phyloP scores from a whole-genome alignment of 257 asterid genomes.

The Dorcoceras hygrometricum region DNA sequence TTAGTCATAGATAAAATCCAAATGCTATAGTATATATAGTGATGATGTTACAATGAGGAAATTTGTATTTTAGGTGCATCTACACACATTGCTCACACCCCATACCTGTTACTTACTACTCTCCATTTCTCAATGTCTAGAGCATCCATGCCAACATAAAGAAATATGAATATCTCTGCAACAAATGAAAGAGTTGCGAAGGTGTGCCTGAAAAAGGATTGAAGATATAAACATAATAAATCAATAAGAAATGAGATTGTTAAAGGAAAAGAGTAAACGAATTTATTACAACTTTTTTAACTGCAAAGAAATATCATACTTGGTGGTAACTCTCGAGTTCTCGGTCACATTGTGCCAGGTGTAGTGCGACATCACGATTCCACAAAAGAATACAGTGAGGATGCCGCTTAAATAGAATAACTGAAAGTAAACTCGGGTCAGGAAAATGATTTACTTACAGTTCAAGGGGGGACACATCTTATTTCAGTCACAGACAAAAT shows the following conservation, averaged over 20 bases:
- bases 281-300: conserved; percentile 4
- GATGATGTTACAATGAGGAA: conserved; percentile 14
- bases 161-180: conserved; percentile 89
- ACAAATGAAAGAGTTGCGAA: conserved; percentile 92
- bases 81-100: conserved; percentile 8
- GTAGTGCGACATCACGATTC: conserved; percentile 98
- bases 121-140: conserved; percentile 95
- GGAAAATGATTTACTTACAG: conserved; percentile 16
- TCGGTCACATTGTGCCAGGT: conserved; percentile 99
- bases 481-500: conserved; percentile 18
- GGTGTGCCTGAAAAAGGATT: conserved; percentile 64
- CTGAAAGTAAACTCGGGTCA: conserved; percentile 47
- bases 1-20: background rate
- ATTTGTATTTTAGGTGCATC: background rate
- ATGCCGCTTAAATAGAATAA: conserved; percentile 79
- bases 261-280: background rate
- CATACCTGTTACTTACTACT: conserved; percentile 75
- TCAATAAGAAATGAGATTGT: conserved; percentile 22
- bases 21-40: conserved; percentile 8
- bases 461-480: conserved; percentile 19
- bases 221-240: conserved; percentile 11
- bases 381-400: conserved; percentile 98
- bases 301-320: conserved; percentile 43
- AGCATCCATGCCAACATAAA: conserved; percentile 99
- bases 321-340: conserved; percentile 92